These are phyloP conservation scores for Saccharomycopsis phalli DNA, from an alignment of 1,139 yeast genomes.

Conservation along the genomic window DNA sequence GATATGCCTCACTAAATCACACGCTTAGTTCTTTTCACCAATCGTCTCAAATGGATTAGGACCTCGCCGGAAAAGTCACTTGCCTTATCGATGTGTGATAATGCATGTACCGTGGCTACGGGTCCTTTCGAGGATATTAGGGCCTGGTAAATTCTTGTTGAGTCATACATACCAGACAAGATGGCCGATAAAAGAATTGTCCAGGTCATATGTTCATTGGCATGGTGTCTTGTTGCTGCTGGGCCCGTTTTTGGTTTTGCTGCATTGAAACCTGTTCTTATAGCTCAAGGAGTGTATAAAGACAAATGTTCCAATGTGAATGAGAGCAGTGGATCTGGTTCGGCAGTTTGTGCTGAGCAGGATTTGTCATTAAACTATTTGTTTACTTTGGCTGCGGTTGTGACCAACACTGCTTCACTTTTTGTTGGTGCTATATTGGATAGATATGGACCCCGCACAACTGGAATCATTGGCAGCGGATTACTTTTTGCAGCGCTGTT, in stretches of 20 bases:
- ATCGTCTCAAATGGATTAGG: no score
- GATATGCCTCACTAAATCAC: no score
- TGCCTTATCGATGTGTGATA: no score
- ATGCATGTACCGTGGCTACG: no score
- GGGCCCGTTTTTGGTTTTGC: slow-evolving; percentile 95
- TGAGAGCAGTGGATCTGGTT: slow-evolving; percentile 23
- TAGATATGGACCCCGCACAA: slow-evolving; percentile 65
- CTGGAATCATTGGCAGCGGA: slow-evolving; percentile 67
- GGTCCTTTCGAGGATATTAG: no score
- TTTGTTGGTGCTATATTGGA: slow-evolving; percentile 77
- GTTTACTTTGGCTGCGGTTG: slow-evolving; percentile 80
- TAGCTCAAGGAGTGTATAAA: slow-evolving; percentile 67
- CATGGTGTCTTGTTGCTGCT: slow-evolving; percentile 85
- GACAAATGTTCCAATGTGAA: slow-evolving; percentile 40
- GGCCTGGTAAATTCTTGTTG: no score
- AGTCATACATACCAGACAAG: no score
- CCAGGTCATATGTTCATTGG: slow-evolving; percentile 61
- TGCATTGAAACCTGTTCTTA: slow-evolving; percentile 76
- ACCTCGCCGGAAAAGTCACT: no score
- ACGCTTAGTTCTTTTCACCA: no score
- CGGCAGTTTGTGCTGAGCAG: slow-evolving; percentile 51
- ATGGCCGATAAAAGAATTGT: slow-evolving; percentile 16
- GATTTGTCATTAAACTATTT: slow-evolving; percentile 73
- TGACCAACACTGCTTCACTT: slow-evolving; percentile 77
- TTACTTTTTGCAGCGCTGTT: slow-evolving; percentile 47